A percentile compares a stretch with the other conserved stretches of the same genome.
phyloP scores from a whole-genome alignment of 768 basidiomycete genomes.

The Podaxis pistillaris region DNA sequence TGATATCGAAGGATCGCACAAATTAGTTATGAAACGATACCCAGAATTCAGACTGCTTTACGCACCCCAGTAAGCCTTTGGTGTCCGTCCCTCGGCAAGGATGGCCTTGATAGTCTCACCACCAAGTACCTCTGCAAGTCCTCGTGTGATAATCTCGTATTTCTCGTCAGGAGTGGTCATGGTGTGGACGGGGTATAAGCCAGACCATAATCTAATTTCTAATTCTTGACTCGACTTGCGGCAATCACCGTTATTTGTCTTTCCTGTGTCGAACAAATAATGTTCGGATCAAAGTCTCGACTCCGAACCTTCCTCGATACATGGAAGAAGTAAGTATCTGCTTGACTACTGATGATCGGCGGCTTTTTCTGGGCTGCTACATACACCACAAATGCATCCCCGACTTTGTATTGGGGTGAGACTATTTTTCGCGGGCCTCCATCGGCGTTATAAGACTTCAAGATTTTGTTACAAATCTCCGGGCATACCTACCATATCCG shows the following conservation, averaged over 20 bases:
- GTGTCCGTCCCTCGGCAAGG: slow-evolving; percentile 69
- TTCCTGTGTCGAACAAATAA: too few relatives aligned
- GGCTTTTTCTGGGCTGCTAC: too few relatives aligned
- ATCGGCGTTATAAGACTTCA: too few relatives aligned
- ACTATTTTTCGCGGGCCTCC: too few relatives aligned
- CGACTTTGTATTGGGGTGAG: too few relatives aligned
- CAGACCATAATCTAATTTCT: not conserved
- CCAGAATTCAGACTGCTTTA: slow-evolving; percentile 17
- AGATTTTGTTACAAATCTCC: too few relatives aligned
- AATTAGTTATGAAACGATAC: slow-evolving; percentile 13
- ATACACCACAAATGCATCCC: too few relatives aligned
- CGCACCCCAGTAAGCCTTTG: slow-evolving; percentile 92
- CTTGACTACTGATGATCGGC: too few relatives aligned
- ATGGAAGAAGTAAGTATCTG: too few relatives aligned
- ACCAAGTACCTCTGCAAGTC: slow-evolving; percentile 86
- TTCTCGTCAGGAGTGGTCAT: slow-evolving; percentile 47
- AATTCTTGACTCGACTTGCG: not conserved
- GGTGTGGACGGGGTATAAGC: not conserved
- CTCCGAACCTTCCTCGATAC: too few relatives aligned
- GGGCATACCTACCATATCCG: too few relatives aligned
- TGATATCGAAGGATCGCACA: slow-evolving; percentile 29
- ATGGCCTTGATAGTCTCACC: slow-evolving; percentile 81
- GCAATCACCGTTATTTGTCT: not conserved
- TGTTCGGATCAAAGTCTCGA: too few relatives aligned
- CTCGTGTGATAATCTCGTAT: slow-evolving; percentile 81